Evolutionary conservation across 108 stramenopile species (phyloP).

Genomic region (Aureococcus anophagefferens): DNA sequence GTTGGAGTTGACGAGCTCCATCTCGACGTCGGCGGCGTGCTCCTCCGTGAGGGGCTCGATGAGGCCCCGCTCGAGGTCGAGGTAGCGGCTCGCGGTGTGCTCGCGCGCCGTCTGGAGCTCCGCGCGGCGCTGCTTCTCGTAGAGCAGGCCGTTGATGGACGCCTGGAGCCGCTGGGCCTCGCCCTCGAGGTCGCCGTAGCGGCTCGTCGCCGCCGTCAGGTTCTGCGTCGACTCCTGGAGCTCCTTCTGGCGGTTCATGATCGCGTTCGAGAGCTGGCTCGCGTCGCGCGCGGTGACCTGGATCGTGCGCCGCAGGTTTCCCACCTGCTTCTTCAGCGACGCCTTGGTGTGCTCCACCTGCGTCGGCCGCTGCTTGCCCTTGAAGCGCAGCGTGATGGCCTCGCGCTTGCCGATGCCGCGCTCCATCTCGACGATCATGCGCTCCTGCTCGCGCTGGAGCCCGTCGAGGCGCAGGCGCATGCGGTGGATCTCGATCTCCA

Average conservation of each 20-base stretch:
- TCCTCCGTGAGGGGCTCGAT: background rate
- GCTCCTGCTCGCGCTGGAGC: conserved; percentile 56
- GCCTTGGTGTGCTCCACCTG: conserved; percentile 7
- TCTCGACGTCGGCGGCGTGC: background rate
- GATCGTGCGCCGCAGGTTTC: conserved; percentile 1
- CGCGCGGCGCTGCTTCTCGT: conserved; percentile 41
- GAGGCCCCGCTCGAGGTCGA: background rate
- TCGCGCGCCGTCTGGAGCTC: conserved; percentile 5
- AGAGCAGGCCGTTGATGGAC: conserved; percentile 28
- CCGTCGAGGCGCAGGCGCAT: conserved; percentile 61
- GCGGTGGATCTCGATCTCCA: conserved; percentile 72
- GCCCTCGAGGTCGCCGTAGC: conserved; percentile 5
- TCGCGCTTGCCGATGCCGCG: conserved; percentile 60
- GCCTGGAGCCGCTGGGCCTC: conserved; percentile 22
- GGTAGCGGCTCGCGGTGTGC: background rate
- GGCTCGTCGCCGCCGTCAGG: conserved; percentile 18
- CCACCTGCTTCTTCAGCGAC: conserved; percentile 34
- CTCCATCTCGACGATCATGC: conserved; percentile 62
- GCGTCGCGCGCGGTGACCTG: conserved; percentile 1
- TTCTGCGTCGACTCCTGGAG: conserved; percentile 1
- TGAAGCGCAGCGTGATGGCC: conserved; percentile 44
- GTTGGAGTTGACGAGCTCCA: background rate
- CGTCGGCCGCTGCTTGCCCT: conserved; percentile 1
- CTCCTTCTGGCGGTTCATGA: background rate
- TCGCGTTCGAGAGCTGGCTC: background rate